Evolutionary conservation across 192 early-diverging fungal species (phyloP).

Genomic region (Backusella morwellensis): DNA sequence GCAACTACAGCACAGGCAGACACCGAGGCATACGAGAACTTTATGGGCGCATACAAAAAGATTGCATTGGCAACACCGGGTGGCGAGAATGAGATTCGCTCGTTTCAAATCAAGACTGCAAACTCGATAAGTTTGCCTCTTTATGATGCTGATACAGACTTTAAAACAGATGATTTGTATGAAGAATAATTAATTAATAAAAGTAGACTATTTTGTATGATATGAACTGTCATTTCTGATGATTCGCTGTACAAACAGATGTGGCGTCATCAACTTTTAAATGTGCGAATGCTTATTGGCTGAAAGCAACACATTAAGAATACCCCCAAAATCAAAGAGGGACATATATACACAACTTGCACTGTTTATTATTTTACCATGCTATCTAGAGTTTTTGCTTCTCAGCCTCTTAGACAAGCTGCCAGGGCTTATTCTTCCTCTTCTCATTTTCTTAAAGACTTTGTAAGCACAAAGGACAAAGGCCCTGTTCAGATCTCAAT

Average conservation of each 20-base stretch:
- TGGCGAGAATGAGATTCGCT: conserved; percentile 83
- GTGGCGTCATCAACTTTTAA: not conserved
- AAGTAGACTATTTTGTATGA: not conserved
- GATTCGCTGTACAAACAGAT: not conserved
- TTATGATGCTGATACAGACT: conserved; percentile 62
- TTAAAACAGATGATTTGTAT: not conserved
- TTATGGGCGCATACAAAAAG: conserved; percentile 56
- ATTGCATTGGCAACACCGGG: conserved; percentile 70
- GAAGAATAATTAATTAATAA: not conserved
- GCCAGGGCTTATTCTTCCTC: not conserved
- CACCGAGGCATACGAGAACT: conserved; percentile 73
- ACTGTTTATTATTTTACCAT: not conserved
- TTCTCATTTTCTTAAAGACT: conserved; percentile 27
- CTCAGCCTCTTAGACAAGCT: conserved; percentile 2
- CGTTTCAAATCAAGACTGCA: conserved; percentile 81
- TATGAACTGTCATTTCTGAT: too few species aligned
- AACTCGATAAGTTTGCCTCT: conserved; percentile 82
- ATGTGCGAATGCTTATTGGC: not conserved
- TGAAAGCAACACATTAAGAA: not conserved
- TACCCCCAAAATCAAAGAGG: not conserved
- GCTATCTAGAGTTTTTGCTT: not conserved
- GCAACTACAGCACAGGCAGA: conserved; percentile 60
- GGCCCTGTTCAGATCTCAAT: conserved; percentile 32
- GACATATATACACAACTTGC: not conserved
- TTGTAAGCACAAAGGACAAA: conserved; percentile 25